A percentile compares a stretch with the other conserved stretches of the same genome.
Conservation (phyloP, 148 eudicot genomes). For the Chenopodium suecicum region DNA sequence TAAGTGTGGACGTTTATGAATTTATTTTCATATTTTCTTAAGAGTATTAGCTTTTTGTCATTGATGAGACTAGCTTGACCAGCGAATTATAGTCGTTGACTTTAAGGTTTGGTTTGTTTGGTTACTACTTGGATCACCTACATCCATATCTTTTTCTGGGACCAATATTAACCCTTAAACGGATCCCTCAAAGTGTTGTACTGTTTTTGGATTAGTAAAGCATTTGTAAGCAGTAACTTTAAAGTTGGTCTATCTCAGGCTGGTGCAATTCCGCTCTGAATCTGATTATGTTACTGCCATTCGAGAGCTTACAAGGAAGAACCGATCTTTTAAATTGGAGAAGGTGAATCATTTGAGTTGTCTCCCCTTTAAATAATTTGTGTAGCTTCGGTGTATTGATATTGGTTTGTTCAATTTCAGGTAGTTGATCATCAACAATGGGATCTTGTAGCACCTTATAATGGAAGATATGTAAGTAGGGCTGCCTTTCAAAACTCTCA, state of each 20-base stretch:
- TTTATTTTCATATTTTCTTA: too few species aligned
- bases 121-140: too few species aligned
- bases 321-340: constrained; percentile 47
- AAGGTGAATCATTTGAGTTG: constrained; percentile 35
- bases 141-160: too few species aligned
- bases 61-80: too few species aligned
- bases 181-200: neutral
- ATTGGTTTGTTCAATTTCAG: constrained; percentile 37
- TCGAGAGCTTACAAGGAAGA: constrained; percentile 40
- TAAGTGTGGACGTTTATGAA: too few species aligned
- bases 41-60: too few species aligned
- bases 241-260: constrained; percentile 36
- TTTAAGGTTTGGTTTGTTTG: too few species aligned
- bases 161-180: neutral
- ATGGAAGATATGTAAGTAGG: constrained; percentile 65
- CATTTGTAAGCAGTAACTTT: neutral
- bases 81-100: too few species aligned
- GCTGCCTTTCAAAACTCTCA: constrained; percentile 1
- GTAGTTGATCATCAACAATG: constrained; percentile 42
- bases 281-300: constrained; percentile 40
- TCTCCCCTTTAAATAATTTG: neutral
- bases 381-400: neutral
- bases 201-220: neutral
- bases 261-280: constrained; percentile 54
- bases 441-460: constrained; percentile 42